Evolutionary conservation across 2,329 filamentous ascomycete genomes (phyloP).

Genomic region (Calonectria pseudoreteaudii): DNA sequence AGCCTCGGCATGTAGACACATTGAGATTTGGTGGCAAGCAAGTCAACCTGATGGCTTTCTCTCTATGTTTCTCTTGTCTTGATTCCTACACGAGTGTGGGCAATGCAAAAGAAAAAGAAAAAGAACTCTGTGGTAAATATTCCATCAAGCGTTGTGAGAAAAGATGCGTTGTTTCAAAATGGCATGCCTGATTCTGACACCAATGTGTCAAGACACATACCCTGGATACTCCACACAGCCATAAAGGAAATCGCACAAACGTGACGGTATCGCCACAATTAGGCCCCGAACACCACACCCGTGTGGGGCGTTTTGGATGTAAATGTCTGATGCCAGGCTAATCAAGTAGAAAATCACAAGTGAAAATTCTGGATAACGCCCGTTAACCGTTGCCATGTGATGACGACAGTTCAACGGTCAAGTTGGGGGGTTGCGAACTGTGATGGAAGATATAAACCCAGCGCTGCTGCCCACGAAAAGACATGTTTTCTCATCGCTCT

Average conservation of each 20-base stretch:
- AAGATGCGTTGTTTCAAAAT: background rate
- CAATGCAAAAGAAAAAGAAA: no score
- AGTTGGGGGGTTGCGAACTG: background rate
- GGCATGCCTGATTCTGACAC: background rate
- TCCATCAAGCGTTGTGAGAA: no score
- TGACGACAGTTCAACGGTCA: background rate
- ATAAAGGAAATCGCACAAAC: background rate
- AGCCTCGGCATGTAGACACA: background rate
- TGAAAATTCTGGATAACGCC: background rate
- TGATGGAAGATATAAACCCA: background rate
- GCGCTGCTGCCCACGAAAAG: background rate
- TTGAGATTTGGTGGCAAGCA: background rate
- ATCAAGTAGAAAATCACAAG: background rate
- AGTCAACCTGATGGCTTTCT: background rate
- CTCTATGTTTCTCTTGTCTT: background rate
- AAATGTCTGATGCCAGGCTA: background rate
- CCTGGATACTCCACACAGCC: background rate
- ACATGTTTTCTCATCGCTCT: background rate
- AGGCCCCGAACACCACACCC: background rate
- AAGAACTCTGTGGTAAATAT: no score
- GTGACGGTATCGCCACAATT: background rate
- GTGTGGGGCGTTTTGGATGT: no score
- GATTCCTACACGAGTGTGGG: background rate
- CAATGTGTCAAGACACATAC: background rate
- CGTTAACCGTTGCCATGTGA: background rate